Evolutionary conservation across 352 stramenopile genomes (phyloP).

Genomic region (Pythium phragmiticola): DNA sequence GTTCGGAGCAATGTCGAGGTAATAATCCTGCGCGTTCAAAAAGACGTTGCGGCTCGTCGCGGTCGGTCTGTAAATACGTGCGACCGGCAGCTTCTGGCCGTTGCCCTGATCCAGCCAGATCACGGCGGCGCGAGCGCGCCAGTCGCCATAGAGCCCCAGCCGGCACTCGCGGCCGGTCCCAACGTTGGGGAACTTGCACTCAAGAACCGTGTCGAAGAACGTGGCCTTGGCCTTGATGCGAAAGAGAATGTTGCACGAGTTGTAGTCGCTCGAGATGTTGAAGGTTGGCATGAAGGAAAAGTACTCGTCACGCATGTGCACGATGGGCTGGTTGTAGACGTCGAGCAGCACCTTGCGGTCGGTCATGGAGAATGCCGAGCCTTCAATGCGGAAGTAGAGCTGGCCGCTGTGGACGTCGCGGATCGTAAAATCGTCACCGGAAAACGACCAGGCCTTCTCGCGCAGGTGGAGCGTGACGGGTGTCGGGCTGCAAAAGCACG

Average conservation of each 20-base stretch:
- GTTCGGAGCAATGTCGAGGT: conserved; percentile 31
- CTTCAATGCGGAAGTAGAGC: conserved; percentile 28
- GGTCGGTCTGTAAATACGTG: conserved; percentile 28
- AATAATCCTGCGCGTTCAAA: conserved; percentile 27
- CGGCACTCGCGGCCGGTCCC: conserved; percentile 15
- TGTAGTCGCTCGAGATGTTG: conserved; percentile 22
- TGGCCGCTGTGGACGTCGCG: conserved; percentile 20
- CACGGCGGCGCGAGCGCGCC: conserved; percentile 22
- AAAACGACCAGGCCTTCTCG: conserved; percentile 27
- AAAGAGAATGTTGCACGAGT: conserved; percentile 14
- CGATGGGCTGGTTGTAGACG: conserved; percentile 20
- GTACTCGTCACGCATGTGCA: conserved; percentile 24
- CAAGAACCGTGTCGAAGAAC: conserved; percentile 20
- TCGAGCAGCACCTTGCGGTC: conserved; percentile 32
- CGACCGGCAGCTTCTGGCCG: conserved; percentile 20
- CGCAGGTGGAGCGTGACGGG: conserved; percentile 30
- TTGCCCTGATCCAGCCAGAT: conserved; percentile 29
- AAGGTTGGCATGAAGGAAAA: conserved; percentile 24
- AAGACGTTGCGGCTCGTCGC: conserved; percentile 20
- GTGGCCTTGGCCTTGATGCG: conserved; percentile 26
- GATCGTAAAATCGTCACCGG: conserved; percentile 33
- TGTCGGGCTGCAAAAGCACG: conserved; percentile 18
- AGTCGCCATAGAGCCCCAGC: conserved; percentile 28
- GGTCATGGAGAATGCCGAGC: conserved; percentile 19
- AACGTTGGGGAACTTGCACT: conserved; percentile 26